Base-by-base conservation (phyloP, 148 eudicot genomes). In the Nyssa sinensis region DNA sequence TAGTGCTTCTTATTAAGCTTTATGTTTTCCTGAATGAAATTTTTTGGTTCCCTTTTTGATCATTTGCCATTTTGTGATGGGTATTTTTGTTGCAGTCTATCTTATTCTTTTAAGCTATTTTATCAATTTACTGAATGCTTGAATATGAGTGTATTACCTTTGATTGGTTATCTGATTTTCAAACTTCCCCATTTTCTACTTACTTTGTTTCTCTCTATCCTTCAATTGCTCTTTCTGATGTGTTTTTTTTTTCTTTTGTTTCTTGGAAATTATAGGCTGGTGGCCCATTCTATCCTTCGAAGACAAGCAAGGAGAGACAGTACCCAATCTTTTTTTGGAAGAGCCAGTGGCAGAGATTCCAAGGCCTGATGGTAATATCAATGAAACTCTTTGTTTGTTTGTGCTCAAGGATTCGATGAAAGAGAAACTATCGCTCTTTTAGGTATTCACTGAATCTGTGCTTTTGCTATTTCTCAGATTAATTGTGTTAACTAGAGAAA, bases 241-340 rank as follows among this genome's bases (percentile, higher is more conserved):
- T 44, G 51, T 14, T 44, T n/a, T 44, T 3, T 44, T 44, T 39
- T 44, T 44, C n/a, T n/a, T n/a, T n/a, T n/a, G n/a, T n/a, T n/a
- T n/a, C 51, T 44, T 44, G 51, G 51, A 44, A 44, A 11, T 44
- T 14, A 12, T 44, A 81, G 84, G 55, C 78, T 41, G 81, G 81
- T 17, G 84, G 84, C 4, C 84, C 78, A 21, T 81, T 73, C 69
- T 81, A 76, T 29, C 84, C 84, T 16, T 28, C 77, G 55, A 73
- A 77, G 24, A 82, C 80, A 24, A 80, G 85, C 67, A n/a, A 64
- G 82, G 58, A 76, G 31, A 58, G 85, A 82, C 65, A 79, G 82
- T 67, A 71, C 25, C 30, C 61, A 34, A 14, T 82, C 85, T 3
- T 75, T 75, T 49, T 70, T 67, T 39, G 76, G 63, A 57, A 74